Conservation (phyloP, 345 rosid genomes). For the Euphorbia peplus region DNA sequence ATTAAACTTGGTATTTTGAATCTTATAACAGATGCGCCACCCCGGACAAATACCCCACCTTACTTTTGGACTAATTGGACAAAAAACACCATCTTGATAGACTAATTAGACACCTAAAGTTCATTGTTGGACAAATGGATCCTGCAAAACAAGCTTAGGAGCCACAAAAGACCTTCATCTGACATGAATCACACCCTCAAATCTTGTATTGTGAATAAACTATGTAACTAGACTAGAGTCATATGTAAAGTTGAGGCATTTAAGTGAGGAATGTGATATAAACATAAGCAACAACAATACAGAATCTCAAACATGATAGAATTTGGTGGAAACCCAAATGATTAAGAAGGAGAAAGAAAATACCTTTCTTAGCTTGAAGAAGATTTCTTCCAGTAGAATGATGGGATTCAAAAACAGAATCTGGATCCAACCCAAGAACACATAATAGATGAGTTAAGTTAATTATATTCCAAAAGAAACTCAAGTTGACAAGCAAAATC, state of each 20-base stretch:
- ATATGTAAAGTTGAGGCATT: background rate
- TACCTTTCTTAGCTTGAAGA: conserved; percentile 68
- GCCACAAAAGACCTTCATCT: too few species aligned
- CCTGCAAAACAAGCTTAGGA: too few species aligned
- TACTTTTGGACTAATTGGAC: too few species aligned
- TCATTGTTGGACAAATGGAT: too few species aligned
- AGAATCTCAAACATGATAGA: background rate
- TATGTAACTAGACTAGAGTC: background rate
- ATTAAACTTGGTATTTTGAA: too few species aligned
- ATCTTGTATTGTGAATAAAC: too few species aligned
- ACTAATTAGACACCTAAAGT: too few species aligned
- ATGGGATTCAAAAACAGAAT: conserved; percentile 39
- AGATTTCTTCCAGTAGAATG: conserved; percentile 48
- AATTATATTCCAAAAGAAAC: background rate
- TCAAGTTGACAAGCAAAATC: background rate
- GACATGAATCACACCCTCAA: too few species aligned
- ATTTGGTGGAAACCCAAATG: too few species aligned
- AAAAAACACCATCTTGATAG: too few species aligned
- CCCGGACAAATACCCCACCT: too few species aligned
- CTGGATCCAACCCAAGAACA: conserved; percentile 36
- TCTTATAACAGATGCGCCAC: too few species aligned
- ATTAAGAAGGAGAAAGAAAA: background rate
- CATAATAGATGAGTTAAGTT: conserved; percentile 5
- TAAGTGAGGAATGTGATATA: background rate
- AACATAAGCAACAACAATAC: background rate